phyloP scores from a whole-genome alignment of 2,329 filamentous ascomycete genomes.

The Phoma sp. region DNA sequence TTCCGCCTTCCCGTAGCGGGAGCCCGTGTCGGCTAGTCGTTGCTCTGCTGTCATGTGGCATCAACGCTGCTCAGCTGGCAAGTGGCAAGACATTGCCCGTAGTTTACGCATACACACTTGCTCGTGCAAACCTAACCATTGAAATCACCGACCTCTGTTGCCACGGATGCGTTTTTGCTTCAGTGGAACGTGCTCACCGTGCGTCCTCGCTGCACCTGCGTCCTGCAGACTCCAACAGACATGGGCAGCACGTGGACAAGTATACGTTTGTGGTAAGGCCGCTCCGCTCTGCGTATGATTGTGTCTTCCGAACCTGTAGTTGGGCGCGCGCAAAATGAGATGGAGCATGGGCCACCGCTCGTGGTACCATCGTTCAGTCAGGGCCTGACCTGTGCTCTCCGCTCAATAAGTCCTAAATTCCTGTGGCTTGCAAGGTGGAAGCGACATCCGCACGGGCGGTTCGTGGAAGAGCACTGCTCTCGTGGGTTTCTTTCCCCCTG shows the following conservation, averaged over 20 bases:
- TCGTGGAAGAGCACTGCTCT: background rate
- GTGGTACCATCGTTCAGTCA: slow-evolving; percentile 26
- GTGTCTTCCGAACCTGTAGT: slow-evolving; percentile 14
- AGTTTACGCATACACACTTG: background rate
- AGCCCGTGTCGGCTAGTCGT: slow-evolving; percentile 6
- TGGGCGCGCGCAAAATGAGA: slow-evolving; percentile 26
- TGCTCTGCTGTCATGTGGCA: no score
- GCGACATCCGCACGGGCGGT: slow-evolving; percentile 6
- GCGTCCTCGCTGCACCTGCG: slow-evolving; percentile 27
- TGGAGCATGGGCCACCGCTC: slow-evolving; percentile 21
- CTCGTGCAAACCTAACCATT: slow-evolving; percentile 21
- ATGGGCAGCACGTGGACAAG: slow-evolving; percentile 27
- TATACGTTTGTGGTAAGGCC: slow-evolving; percentile 9
- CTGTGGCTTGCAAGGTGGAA: slow-evolving; percentile 13
- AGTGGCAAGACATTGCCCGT: background rate
- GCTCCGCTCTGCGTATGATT: slow-evolving; percentile 22
- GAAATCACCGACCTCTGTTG: slow-evolving; percentile 12
- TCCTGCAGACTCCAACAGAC: slow-evolving; percentile 17
- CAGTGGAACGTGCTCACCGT: slow-evolving; percentile 19
- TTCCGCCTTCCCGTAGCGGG: slow-evolving; percentile 19
- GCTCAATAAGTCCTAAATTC: background rate
- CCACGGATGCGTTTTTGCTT: slow-evolving; percentile 18
- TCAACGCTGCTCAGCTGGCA: background rate
- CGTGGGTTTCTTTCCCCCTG: background rate
- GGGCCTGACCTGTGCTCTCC: slow-evolving; percentile 4